Percentiles rank a stretch among this genome's conserved stretches.
Conservation (phyloP, 768 basidiomycete species). For the Naganishia onofrii region DNA sequence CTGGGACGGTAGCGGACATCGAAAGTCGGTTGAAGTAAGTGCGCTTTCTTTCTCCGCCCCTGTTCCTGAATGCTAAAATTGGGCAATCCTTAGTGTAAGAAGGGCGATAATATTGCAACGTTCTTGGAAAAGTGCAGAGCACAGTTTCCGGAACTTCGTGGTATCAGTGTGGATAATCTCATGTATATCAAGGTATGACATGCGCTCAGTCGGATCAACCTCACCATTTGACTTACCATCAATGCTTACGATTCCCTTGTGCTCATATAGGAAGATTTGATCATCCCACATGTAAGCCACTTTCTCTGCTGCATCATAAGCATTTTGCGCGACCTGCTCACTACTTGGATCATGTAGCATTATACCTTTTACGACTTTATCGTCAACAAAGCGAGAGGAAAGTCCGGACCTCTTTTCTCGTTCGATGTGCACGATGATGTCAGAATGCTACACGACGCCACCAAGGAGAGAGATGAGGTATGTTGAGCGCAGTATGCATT, state of each 20-base stretch:
- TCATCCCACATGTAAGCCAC: conserved; percentile 82
- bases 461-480: conserved; percentile 94
- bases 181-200: conserved; percentile 90
- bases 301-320: neutral
- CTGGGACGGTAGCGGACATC: conserved; percentile 97
- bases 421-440: conserved; percentile 99
- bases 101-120: conserved; percentile 79
- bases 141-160: conserved; percentile 87
- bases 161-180: conserved; percentile 86
- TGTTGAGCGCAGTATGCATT: conserved; percentile 24
- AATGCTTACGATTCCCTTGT: neutral
- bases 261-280: conserved; percentile 76
- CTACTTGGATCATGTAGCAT: conserved; percentile 60
- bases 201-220: neutral
- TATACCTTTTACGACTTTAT: conserved; percentile 99
- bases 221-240: neutral
- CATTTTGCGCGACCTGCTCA: conserved; percentile 20
- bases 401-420: conserved; percentile 95
- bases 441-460: conserved; percentile 86
- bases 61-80: neutral
- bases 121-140: conserved; percentile 91
- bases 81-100: conserved; percentile 75
- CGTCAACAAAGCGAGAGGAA: conserved; percentile 95
- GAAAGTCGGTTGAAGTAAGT: conserved; percentile 83
- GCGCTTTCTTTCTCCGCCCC: neutral